Evolutionary conservation across 2,329 filamentous ascomycete genomes (phyloP).

Genomic region (Zymoseptoria passerinii): DNA sequence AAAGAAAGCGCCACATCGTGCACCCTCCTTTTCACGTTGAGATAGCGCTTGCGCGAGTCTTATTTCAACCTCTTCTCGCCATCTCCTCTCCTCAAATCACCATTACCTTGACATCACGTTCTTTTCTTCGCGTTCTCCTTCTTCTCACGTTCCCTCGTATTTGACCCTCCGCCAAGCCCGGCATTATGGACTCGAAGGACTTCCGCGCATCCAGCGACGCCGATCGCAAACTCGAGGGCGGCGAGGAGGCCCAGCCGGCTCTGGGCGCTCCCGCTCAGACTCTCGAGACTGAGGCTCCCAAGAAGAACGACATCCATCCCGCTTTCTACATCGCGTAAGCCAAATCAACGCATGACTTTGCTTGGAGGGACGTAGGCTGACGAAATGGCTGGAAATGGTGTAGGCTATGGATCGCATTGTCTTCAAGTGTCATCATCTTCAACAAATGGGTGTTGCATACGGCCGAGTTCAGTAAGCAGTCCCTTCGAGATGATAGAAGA

Average conservation of each 20-base stretch:
- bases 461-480: conserved; percentile 58
- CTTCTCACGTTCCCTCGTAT: neutral
- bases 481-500: conserved; percentile 17
- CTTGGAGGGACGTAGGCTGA: neutral
- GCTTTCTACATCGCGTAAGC: conserved; percentile 69
- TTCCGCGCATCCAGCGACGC: conserved; percentile 79
- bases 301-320: conserved; percentile 62
- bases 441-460: conserved; percentile 97
- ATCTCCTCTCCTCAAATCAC: neutral
- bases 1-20: neutral
- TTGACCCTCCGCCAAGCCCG: neutral
- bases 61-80: neutral
- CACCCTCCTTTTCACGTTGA: neutral
- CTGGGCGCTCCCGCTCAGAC: conserved; percentile 56
- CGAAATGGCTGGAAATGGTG: conserved; percentile 3
- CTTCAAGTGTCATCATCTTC: conserved; percentile 92
- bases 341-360: conserved; percentile 28
- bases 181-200: conserved; percentile 38
- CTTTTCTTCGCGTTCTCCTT: neutral
- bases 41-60: neutral
- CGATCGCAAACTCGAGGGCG: conserved; percentile 50
- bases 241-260: conserved; percentile 55
- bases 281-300: conserved; percentile 56
- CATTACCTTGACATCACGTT: neutral
- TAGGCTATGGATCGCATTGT: conserved; percentile 71